Evolutionary conservation across 768 basidiomycete genomes (phyloP).

Genomic region (Tricholoma bakamatsutake): DNA sequence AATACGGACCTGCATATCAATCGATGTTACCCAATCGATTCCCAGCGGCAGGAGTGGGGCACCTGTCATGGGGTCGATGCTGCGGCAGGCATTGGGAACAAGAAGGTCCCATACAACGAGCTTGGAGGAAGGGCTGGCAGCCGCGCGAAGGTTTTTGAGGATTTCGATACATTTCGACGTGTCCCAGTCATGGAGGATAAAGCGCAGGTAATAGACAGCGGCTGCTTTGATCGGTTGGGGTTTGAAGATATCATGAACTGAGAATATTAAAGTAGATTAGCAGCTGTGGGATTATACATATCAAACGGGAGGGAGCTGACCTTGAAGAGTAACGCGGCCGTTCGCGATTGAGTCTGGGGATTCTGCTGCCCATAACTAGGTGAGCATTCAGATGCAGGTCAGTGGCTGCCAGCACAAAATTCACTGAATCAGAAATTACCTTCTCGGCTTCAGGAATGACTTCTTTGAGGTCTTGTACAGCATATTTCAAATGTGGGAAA

Average conservation of each 20-base stretch:
- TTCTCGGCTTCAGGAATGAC: conserved; percentile 20
- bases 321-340: conserved; percentile 22
- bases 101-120: conserved; percentile 22
- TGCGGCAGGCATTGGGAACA: conserved; percentile 12
- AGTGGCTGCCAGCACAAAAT: no score
- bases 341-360: conserved; percentile 19
- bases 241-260: conserved; percentile 27
- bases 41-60: conserved; percentile 21
- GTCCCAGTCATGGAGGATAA: conserved; percentile 28
- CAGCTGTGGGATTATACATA: neutral
- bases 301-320: conserved; percentile 5
- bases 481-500: conserved; percentile 24
- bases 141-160: conserved; percentile 17
- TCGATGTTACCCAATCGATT: conserved; percentile 9
- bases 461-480: conserved; percentile 30
- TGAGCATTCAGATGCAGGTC: neutral
- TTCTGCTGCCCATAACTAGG: conserved; percentile 22
- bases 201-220: conserved; percentile 21
- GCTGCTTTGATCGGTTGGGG: conserved; percentile 23
- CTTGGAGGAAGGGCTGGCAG: conserved; percentile 17
- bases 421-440: conserved; percentile 7
- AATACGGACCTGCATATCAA: conserved; percentile 22
- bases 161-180: conserved; percentile 19
- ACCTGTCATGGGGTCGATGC: neutral
- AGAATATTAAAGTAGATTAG: neutral